Evolutionary conservation across 1,284 basidiomycete species (phyloP), one percentile per base, ranked within the genome.

Genomic region (Rhodotorula sp.): DNA sequence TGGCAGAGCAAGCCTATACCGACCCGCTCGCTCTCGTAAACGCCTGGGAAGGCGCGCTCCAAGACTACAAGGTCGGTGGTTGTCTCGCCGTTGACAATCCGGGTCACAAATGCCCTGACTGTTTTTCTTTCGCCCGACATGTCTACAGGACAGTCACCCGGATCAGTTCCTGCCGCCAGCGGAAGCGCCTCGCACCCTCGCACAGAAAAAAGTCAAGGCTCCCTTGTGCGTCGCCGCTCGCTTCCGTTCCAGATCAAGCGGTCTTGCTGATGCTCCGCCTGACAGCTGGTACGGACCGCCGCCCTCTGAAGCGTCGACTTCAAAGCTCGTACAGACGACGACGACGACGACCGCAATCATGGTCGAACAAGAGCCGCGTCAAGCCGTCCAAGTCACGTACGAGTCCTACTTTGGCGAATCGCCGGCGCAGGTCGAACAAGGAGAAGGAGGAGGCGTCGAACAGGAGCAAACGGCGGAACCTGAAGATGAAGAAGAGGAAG

Each of bases 221-320:
- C 70, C 74, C 15, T 56, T 76, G 74, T 76, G 15, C 54, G 72
- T 48, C 15, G 6, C 23, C 46, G 62, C 15, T 16, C 15, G 23
- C 26, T 51, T n/a, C 12, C 26, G 21, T 29, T 3, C 34, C 5
- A 8, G 1, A 46, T 18, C 29, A 3, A 23, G 20, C 6, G 15
- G 26, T 8, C 34, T 3, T 5, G 49, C 21, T 23, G 2, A 14
- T 21, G 20, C 7, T 34, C 8, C 54, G 20, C 47, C 49, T n/a
- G 34, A 1, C 57, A 76, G 74, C 34, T 76, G 74, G 74, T 71
- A 74, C 58, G 74, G 74, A 7, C 70, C 67, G 31, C 61, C 67
- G 10, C 46, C 58, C 10, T 48, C 58, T 1, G 62, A 57, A 26
- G 70, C 70, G 4, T 69, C 69, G 29, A 71, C 67, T 1, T 73